Evolutionary conservation across 306 rosid genomes (phyloP).

Genomic region (Argentina anserina): DNA sequence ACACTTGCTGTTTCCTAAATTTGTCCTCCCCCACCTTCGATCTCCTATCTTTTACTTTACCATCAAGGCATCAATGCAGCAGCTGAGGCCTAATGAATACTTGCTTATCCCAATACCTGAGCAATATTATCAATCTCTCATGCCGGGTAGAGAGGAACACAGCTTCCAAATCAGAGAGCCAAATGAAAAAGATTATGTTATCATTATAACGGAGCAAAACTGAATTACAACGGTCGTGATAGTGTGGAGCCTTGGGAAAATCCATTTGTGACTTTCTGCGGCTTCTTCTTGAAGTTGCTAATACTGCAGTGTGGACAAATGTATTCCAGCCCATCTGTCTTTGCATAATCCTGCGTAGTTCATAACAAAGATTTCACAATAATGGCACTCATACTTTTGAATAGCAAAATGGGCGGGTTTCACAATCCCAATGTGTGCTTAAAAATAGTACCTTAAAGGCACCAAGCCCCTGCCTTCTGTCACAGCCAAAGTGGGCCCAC

Average conservation of each 20-base stretch:
- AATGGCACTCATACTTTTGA: not conserved
- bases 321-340: conserved; percentile 97
- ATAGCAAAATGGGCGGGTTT: not conserved
- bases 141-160: conserved; percentile 15
- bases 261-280: conserved; percentile 68
- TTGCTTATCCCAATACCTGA: conserved; percentile 11
- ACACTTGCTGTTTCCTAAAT: conserved; percentile 22
- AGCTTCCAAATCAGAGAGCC: conserved; percentile 26
- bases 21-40: conserved; percentile 12
- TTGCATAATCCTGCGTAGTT: conserved; percentile 87
- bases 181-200: conserved; percentile 9
- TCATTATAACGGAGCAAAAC: conserved; percentile 22
- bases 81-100: conserved; percentile 14
- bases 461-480: conserved; percentile 98
- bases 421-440: not conserved
- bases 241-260: conserved; percentile 62
- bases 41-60: conserved; percentile 10
- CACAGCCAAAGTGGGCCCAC: conserved; percentile 99
- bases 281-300: conserved; percentile 89
- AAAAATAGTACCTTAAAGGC: conserved; percentile 77
- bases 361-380: not conserved
- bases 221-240: conserved; percentile 59
- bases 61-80: conserved; percentile 5
- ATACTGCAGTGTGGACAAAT: conserved; percentile 96
- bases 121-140: conserved; percentile 20